These are phyloP conservation scores for Pythium phragmiticola DNA, from an alignment of 352 stramenopile genomes.

Conservation along the genomic window DNA sequence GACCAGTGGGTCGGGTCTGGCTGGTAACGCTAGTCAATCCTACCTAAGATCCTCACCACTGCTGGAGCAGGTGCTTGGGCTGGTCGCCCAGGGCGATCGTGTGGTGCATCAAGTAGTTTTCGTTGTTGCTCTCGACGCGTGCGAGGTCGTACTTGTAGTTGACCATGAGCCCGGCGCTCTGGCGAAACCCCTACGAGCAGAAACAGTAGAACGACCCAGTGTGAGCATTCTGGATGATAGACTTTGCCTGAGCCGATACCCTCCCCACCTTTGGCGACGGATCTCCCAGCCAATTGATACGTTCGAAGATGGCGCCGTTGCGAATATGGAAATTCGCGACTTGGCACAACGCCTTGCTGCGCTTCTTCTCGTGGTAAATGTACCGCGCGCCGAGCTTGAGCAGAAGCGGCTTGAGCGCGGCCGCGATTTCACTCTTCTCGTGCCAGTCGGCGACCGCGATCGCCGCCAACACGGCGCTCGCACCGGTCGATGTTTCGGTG, in stretches of 20 bases:
- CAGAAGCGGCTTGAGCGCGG: conserved; percentile 59
- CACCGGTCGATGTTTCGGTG: neutral
- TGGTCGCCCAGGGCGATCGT: conserved; percentile 72
- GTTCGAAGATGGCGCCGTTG: conserved; percentile 84
- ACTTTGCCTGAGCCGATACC: neutral
- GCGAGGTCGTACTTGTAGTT: conserved; percentile 88
- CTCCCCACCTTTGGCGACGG: conserved; percentile 64
- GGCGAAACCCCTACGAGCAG: conserved; percentile 48
- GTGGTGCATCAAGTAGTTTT: conserved; percentile 81
- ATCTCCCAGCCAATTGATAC: conserved; percentile 83
- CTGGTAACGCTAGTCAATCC: too few relatives aligned
- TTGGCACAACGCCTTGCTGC: conserved; percentile 74
- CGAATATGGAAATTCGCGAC: conserved; percentile 86
- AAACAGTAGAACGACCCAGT: neutral
- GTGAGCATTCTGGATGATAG: neutral
- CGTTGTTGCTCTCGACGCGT: conserved; percentile 77
- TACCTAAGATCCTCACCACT: conserved; percentile 1
- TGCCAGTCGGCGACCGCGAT: conserved; percentile 55
- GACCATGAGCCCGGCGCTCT: conserved; percentile 83
- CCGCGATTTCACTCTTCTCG: conserved; percentile 35
- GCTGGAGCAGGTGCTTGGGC: conserved; percentile 46
- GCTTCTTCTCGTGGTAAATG: conserved; percentile 83
- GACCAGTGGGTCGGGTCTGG: neutral
- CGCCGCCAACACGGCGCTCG: conserved; percentile 34
- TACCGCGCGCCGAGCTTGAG: conserved; percentile 65